Percentiles rank a stretch among this genome's conserved stretches.
phyloP scores from a whole-genome alignment of 768 basidiomycete genomes.

The Auricularia sp. region DNA sequence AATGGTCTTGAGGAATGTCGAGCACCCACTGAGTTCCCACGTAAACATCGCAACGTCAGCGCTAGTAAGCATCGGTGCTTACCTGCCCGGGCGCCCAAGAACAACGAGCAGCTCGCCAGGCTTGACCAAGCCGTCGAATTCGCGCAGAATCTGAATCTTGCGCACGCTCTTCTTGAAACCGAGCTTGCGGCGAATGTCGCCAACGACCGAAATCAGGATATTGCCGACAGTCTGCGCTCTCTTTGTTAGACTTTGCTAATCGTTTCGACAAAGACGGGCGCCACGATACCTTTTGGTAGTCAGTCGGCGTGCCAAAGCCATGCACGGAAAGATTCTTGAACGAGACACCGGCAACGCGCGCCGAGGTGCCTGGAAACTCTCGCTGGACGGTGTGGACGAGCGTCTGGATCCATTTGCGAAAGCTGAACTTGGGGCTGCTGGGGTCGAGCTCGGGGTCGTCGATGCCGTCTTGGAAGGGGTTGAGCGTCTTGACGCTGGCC shows the following conservation, averaged over 20 bases:
- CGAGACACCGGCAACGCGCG: conserved; percentile 26
- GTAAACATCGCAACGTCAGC: neutral
- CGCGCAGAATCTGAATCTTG: conserved; percentile 39
- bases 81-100: conserved; percentile 30
- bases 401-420: conserved; percentile 23
- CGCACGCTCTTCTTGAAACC: conserved; percentile 14
- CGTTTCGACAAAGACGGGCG: neutral
- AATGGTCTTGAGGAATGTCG: conserved; percentile 42
- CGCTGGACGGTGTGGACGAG: conserved; percentile 19
- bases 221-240: conserved; percentile 24
- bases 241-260: neutral
- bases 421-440: conserved; percentile 25
- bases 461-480: conserved; percentile 18
- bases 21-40: conserved; percentile 23
- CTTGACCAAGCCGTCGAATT: conserved; percentile 54
- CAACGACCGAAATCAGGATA: conserved; percentile 17
- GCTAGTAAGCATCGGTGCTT: neutral
- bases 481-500: neutral
- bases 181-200: neutral
- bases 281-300: conserved; percentile 26
- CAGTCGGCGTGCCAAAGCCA: conserved; percentile 23
- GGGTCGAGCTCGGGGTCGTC: conserved; percentile 27
- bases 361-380: conserved; percentile 14
- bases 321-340: conserved; percentile 28
- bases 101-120: conserved; percentile 70